phyloP scores from a whole-genome alignment of 345 rosid species.

The Mallotus nudiflorus region DNA sequence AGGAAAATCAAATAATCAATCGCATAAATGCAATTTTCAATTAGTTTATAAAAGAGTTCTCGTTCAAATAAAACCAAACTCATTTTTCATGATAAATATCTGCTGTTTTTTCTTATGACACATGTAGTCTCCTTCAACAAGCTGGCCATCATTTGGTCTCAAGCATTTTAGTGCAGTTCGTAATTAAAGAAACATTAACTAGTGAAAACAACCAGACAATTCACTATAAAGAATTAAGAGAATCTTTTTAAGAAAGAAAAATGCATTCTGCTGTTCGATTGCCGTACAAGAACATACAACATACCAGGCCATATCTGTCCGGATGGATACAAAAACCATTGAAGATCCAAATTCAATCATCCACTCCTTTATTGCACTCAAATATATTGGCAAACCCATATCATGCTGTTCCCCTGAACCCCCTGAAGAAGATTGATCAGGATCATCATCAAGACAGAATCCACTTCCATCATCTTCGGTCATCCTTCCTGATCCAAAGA shows the following conservation, averaged over 20 bases:
- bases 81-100: not conserved
- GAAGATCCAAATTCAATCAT: constrained; percentile 74
- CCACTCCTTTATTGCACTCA: constrained; percentile 86
- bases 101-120: not conserved
- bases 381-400: constrained; percentile 51
- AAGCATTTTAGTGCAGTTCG: not conserved
- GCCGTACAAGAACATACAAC: constrained; percentile 5
- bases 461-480: constrained; percentile 68
- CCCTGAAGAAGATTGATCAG: constrained; percentile 44
- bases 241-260: not conserved
- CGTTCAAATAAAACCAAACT: not conserved
- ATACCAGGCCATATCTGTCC: constrained; percentile 88
- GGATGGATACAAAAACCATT: constrained; percentile 58
- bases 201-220: not conserved
- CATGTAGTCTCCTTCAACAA: not conserved
- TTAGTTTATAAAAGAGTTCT: not conserved
- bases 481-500: constrained; percentile 74
- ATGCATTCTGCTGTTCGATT: not conserved
- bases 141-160: not conserved
- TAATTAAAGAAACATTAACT: not conserved
- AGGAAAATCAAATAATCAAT: constrained; percentile 3
- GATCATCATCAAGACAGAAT: constrained; percentile 44
- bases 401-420: constrained; percentile 32
- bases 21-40: not conserved
- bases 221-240: not conserved